phyloP scores from a whole-genome alignment of 345 rosid species.

The Orychophragmus violaceus region DNA sequence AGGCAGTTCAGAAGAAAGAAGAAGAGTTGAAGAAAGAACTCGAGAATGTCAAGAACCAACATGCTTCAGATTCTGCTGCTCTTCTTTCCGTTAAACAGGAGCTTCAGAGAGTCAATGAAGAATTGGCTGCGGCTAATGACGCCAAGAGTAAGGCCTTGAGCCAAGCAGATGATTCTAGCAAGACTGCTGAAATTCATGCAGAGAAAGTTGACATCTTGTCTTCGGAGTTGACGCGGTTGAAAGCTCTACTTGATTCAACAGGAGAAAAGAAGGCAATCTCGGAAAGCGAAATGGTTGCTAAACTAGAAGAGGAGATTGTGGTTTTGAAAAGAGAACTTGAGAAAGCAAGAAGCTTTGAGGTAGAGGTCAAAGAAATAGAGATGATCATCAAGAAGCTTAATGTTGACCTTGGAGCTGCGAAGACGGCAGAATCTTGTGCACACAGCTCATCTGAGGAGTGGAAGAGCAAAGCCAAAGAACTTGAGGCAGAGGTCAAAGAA shows the following conservation, averaged over 20 bases:
- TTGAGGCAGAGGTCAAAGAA: slow-evolving; percentile 53
- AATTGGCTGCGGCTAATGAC: slow-evolving; percentile 57
- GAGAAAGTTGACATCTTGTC: slow-evolving; percentile 79
- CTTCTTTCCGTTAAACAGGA: slow-evolving; percentile 68
- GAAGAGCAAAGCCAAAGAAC: slow-evolving; percentile 54
- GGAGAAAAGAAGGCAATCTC: slow-evolving; percentile 44
- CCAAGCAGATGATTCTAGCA: slow-evolving; percentile 92
- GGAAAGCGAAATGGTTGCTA: slow-evolving; percentile 39
- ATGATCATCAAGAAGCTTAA: slow-evolving; percentile 64
- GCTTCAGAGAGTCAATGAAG: slow-evolving; percentile 64
- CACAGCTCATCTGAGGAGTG: slow-evolving; percentile 65
- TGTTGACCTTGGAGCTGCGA: slow-evolving; percentile 74
- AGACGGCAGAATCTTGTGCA: slow-evolving; percentile 81
- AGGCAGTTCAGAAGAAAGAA: slow-evolving; percentile 74
- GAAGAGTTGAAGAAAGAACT: slow-evolving; percentile 80
- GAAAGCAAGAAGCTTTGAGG: slow-evolving; percentile 43
- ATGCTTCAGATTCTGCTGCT: slow-evolving; percentile 72
- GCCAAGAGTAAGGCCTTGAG: slow-evolving; percentile 80
- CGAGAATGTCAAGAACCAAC: slow-evolving; percentile 67
- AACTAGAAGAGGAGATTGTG: slow-evolving; percentile 52
- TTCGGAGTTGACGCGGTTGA: slow-evolving; percentile 58
- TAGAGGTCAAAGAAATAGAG: slow-evolving; percentile 54
- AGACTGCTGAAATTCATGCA: slow-evolving; percentile 69
- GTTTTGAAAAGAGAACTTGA: slow-evolving; percentile 58
- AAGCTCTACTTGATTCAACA: slow-evolving; percentile 69